Conservation (phyloP, 2,329 filamentous ascomycete species). For the Ophiostoma australiae region DNA sequence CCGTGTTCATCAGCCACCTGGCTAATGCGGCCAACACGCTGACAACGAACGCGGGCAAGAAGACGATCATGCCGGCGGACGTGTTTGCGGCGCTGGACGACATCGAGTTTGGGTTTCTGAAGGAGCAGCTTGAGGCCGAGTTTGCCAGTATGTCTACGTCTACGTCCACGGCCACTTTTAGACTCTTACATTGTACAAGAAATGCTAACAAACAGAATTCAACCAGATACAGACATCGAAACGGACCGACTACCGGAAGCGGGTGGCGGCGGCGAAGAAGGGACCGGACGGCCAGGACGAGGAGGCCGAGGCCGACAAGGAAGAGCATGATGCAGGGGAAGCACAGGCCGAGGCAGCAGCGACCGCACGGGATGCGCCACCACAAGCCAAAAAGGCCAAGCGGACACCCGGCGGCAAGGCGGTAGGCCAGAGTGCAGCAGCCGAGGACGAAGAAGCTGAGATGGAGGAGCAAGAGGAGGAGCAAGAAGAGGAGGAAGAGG, state of each 20-base stretch:
- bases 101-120: conserved; percentile 69
- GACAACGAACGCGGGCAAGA: conserved; percentile 62
- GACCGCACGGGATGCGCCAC: conserved; percentile 26
- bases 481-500: conserved; percentile 44
- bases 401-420: conserved; percentile 33
- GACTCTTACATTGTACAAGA: neutral
- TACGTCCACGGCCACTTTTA: neutral
- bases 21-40: conserved; percentile 71
- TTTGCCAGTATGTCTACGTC: conserved; percentile 57
- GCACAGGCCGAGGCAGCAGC: neutral
- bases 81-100: conserved; percentile 74
- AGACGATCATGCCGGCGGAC: conserved; percentile 71
- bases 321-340: conserved; percentile 18
- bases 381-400: conserved; percentile 38
- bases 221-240: conserved; percentile 69
- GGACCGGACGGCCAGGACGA: conserved; percentile 31
- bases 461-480: conserved; percentile 33
- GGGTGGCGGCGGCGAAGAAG: conserved; percentile 61
- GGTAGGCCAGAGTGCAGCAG: neutral
- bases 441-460: neutral
- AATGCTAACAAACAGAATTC: conserved; percentile 50
- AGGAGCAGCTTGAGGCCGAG: conserved; percentile 64
- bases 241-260: conserved; percentile 66
- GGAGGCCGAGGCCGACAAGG: conserved; percentile 25
- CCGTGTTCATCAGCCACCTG: conserved; percentile 77